phyloP scores from a whole-genome alignment of 805 yeast species.

The Starmerella geochares region DNA sequence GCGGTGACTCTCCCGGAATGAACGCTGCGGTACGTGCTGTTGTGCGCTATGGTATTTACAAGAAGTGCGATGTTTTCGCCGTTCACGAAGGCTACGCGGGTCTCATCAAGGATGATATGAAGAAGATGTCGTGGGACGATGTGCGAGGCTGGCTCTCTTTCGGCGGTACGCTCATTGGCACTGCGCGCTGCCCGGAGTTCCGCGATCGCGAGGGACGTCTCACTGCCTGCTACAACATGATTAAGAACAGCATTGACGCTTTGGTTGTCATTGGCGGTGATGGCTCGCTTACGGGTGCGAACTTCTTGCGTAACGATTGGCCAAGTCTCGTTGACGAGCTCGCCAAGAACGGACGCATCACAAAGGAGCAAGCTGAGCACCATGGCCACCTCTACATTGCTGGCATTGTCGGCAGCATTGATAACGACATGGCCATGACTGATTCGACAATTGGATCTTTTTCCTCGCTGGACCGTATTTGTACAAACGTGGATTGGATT shows the following conservation, averaged over 20 bases:
- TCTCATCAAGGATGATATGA: constrained; percentile 57
- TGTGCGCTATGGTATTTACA: constrained; percentile 78
- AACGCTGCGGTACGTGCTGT: constrained; percentile 92
- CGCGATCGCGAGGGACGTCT: constrained; percentile 77
- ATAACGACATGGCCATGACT: constrained; percentile 95
- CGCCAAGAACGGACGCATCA: constrained; percentile 43
- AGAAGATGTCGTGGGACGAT: constrained; percentile 80
- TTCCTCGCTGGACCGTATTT: constrained; percentile 84
- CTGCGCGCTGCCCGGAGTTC: constrained; percentile 85
- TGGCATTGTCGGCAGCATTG: constrained; percentile 94
- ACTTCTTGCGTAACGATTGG: constrained; percentile 89
- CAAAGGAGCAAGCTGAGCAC: constrained; percentile 48
- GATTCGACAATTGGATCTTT: constrained; percentile 96
- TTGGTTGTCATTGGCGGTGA: constrained; percentile 97
- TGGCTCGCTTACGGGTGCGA: constrained; percentile 97
- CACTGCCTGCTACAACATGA: constrained; percentile 72
- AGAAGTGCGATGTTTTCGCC: constrained; percentile 84
- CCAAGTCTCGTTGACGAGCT: constrained; percentile 74
- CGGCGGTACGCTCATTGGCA: constrained; percentile 95
- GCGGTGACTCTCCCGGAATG: constrained; percentile 99
- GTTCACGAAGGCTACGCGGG: constrained; percentile 94
- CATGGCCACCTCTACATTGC: constrained; percentile 72
- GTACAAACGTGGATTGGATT: constrained; percentile 89
- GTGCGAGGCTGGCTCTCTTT: constrained; percentile 86
- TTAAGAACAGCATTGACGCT: constrained; percentile 83